Conservation (phyloP, 1,139 yeast species). For the Debaryomyces sp. region DNA sequence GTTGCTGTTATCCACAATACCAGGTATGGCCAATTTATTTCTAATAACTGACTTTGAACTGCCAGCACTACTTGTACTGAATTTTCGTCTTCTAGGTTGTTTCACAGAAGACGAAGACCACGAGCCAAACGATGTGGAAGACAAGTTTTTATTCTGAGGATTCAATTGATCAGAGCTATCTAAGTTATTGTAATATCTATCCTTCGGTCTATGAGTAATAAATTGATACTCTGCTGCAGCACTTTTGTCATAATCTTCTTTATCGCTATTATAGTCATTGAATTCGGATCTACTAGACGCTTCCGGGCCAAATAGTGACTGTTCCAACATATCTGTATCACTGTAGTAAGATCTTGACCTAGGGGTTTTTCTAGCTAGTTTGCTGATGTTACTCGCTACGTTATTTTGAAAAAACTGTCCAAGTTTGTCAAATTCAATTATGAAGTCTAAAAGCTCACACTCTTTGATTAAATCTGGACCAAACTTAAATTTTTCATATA, state of each 20-base stretch:
- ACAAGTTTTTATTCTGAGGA: not conserved
- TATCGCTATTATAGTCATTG: not conserved
- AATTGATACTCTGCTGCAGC: not conserved
- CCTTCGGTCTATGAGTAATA: not conserved
- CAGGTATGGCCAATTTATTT: constrained; percentile 10
- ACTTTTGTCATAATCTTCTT: not conserved
- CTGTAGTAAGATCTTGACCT: not conserved
- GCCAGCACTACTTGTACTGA: constrained; percentile 6
- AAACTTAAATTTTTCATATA: constrained; percentile 74
- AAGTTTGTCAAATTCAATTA: constrained; percentile 39
- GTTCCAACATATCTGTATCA: constrained; percentile 13
- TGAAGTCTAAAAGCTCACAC: constrained; percentile 61
- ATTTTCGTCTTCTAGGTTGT: not conserved
- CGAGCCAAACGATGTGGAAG: not conserved
- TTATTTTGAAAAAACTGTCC: constrained; percentile 11
- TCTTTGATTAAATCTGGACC: constrained; percentile 65
- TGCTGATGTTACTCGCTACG: not conserved
- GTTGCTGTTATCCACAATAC: not conserved
- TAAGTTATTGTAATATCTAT: constrained; percentile 2
- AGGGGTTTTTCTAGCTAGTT: not conserved
- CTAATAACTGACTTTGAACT: constrained; percentile 13
- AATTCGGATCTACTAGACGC: not conserved
- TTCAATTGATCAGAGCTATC: not conserved
- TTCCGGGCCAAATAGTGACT: constrained; percentile 9
- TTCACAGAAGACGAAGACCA: constrained; percentile 5